A percentile compares a stretch with the other conserved stretches of the same genome.
phyloP scores from a whole-genome alignment of 805 yeast species.

The Wickerhamomyces chambardii region DNA sequence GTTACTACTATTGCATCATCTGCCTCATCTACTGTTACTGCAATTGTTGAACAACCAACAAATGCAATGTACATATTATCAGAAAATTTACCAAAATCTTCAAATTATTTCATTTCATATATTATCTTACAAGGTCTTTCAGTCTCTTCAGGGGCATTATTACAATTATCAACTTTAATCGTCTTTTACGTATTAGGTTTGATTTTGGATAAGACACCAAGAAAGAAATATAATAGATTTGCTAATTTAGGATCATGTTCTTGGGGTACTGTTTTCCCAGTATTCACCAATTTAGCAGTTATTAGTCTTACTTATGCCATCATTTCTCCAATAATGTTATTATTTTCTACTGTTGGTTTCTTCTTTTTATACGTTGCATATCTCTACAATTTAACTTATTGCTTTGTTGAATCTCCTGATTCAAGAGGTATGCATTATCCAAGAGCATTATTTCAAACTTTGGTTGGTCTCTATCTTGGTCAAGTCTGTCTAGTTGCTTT shows the following conservation, averaged over 20 bases:
- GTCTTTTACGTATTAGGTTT: conserved; percentile 50
- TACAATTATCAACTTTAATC: conserved; percentile 52
- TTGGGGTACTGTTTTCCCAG: conserved; percentile 80
- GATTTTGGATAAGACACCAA: conserved; percentile 50
- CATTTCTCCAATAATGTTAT: conserved; percentile 74
- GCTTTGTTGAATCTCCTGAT: conserved; percentile 59
- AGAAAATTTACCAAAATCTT: conserved; percentile 61
- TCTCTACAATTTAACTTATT: conserved; percentile 69
- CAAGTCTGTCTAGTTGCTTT: conserved; percentile 81
- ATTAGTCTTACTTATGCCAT: conserved; percentile 60
- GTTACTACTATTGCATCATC: conserved; percentile 67
- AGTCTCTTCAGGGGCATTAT: conserved; percentile 53
- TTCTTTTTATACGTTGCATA: conserved; percentile 67
- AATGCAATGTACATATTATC: conserved; percentile 51
- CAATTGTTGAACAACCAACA: conserved; percentile 50
- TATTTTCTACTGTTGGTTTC: conserved; percentile 69
- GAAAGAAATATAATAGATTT: conserved; percentile 61
- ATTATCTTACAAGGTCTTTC: conserved; percentile 62
- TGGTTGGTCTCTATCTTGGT: conserved; percentile 83
- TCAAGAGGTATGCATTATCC: conserved; percentile 80
- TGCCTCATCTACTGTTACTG: conserved; percentile 58
- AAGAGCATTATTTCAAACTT: conserved; percentile 79
- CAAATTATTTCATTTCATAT: conserved; percentile 66
- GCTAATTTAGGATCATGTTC: conserved; percentile 38
- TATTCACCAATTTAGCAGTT: conserved; percentile 61